phyloP scores from a whole-genome alignment of 352 stramenopile species.

The Blastocystis sp. region DNA sequence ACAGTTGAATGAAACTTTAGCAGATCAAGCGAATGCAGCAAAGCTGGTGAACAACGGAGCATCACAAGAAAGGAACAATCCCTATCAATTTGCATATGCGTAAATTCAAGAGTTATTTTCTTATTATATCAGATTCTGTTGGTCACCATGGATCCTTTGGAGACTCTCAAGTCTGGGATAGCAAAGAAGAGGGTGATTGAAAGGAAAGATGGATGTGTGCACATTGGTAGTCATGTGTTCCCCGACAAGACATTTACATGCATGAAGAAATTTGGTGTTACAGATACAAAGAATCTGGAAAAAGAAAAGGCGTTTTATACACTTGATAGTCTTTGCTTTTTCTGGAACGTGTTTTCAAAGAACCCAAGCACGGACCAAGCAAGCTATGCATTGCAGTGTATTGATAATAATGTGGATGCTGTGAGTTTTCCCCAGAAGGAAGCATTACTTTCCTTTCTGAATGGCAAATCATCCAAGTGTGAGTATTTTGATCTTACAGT shows the following conservation, averaged over 20 bases:
- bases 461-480: slow-evolving; percentile 14
- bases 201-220: slow-evolving; percentile 34
- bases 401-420: slow-evolving; percentile 46
- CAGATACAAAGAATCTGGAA: background rate
- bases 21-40: too few species aligned
- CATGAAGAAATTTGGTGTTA: slow-evolving; percentile 28
- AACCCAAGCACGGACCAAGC: slow-evolving; percentile 8
- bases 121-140: background rate
- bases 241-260: slow-evolving; percentile 51
- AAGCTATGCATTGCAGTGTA: slow-evolving; percentile 29
- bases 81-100: background rate
- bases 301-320: slow-evolving; percentile 45
- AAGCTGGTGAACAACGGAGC: background rate
- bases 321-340: slow-evolving; percentile 47
- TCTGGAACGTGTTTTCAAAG: slow-evolving; percentile 51
- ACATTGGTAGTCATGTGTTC: slow-evolving; percentile 46
- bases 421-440: slow-evolving; percentile 44
- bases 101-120: background rate
- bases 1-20: too few species aligned
- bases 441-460: slow-evolving; percentile 25
- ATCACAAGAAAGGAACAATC: background rate
- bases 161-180: slow-evolving; percentile 28
- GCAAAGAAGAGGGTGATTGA: slow-evolving; percentile 28
- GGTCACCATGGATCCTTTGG: slow-evolving; percentile 37
- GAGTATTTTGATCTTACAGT: slow-evolving; percentile 22